Base-by-base conservation (phyloP, 192 early-diverging fungal genomes). In the Entomortierella chlamydospora region DNA sequence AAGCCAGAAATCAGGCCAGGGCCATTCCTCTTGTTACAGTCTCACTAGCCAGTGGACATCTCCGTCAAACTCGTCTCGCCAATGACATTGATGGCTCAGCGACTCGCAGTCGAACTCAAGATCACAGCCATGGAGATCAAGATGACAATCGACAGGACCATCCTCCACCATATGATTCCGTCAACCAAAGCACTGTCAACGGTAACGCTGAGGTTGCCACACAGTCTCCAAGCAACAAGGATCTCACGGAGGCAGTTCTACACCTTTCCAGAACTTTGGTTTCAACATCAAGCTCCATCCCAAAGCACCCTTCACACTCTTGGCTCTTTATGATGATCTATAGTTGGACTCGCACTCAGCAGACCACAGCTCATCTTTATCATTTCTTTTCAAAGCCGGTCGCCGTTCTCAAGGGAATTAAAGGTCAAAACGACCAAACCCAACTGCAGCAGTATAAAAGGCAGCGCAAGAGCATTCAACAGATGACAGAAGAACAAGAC, bases 271-370 rank as follows among this genome's bases (percentile, higher is more conserved):
- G 76, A 61, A 79, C 68, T 45, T 37, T 79, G 13, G 63, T 70
- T 25, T 56, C 67, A 8, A 25, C 54, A 11, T 28, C 67, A 23
- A 68, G 43, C 30, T 6, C 65, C 3, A 64, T 64, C 26, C 74
- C 61, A 13, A 61, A 34, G 1, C 64, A 28, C 1, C 30, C 28
- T 37, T 37, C 72, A 33, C 23, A 22, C 0, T 77, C 76, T 31
- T 79, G 76, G 76, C 25, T 79, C 31, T 70, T 61, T 33, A 79
- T 70, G 76, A 70, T 79, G 76, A 64, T 79, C 8, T 79, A 79
- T 18, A 70, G 26, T 43, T 70, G 67, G 68, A 70, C 76, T 7
- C 76, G 68, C 22, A 79, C 68, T 28, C 67, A 64, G 29, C 56
- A 47, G 23, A 61, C 76, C 12, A 57, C 76, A 22, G 66, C 68